A percentile compares a stretch with the other conserved stretches of the same genome.
These are phyloP conservation scores for Herpetospermum pedunculosum DNA, from an alignment of 306 rosid species.

Conservation along the genomic window DNA sequence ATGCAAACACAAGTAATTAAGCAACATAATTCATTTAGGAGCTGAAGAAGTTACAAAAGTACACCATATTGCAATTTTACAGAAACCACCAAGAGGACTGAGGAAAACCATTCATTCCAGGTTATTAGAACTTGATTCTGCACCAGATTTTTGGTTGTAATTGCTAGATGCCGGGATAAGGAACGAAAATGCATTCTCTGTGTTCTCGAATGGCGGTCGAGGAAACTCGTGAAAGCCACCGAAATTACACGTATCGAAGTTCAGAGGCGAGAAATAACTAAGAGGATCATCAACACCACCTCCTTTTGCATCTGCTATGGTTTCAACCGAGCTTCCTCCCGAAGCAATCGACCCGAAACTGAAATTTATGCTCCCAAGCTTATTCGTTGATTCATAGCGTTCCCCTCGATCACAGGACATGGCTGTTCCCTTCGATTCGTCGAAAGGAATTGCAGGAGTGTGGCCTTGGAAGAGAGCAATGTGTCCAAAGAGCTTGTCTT, in stretches of 20 bases:
- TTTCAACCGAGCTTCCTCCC: constrained; percentile 29
- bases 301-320: constrained; percentile 43
- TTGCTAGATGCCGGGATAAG: constrained; percentile 56
- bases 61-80: constrained; percentile 5
- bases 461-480: constrained; percentile 96
- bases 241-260: constrained; percentile 66
- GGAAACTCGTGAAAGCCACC: constrained; percentile 75
- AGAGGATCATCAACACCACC: constrained; percentile 62
- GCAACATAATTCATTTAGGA: background rate
- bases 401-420: constrained; percentile 28
- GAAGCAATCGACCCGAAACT: constrained; percentile 41
- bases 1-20: background rate
- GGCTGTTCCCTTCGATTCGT: constrained; percentile 39
- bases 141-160: constrained; percentile 47
- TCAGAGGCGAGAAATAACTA: constrained; percentile 63
- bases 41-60: background rate
- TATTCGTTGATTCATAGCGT: constrained; percentile 30
- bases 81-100: constrained; percentile 3
- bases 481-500: constrained; percentile 98
- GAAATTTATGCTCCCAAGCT: constrained; percentile 39
- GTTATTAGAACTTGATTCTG: constrained; percentile 37
- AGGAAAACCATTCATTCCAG: constrained; percentile 10
- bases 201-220: constrained; percentile 72
- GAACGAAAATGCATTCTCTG: constrained; percentile 65
- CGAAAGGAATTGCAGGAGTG: constrained; percentile 86